A percentile compares a stretch with the other conserved stretches of the same genome.
phyloP scores from a whole-genome alignment of 768 basidiomycete species.

The Clathrus columnatus region DNA sequence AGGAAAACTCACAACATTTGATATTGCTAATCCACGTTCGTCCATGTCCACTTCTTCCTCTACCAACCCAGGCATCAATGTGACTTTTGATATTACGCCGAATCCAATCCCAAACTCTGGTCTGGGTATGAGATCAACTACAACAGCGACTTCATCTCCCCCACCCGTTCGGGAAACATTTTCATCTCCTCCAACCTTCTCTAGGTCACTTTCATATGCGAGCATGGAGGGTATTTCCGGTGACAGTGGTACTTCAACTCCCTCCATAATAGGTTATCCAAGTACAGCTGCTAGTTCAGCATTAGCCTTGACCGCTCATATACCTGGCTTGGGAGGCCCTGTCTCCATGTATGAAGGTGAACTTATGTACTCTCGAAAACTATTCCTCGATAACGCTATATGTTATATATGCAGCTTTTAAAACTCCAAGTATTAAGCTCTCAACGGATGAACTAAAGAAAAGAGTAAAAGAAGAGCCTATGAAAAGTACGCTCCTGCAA shows the following conservation, averaged over 20 bases:
- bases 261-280: not conserved
- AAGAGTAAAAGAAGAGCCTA: not conserved
- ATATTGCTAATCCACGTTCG: not conserved
- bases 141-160: not conserved
- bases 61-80: not conserved
- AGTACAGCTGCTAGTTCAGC: not conserved
- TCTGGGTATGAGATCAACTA: not conserved
- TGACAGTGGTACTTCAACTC: not conserved
- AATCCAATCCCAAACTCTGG: not conserved
- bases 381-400: too few species aligned
- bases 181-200: conserved; percentile 2
- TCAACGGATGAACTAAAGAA: not conserved
- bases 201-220: not conserved
- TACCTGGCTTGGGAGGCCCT: not conserved
- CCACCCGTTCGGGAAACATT: not conserved
- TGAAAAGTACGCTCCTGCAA: not conserved
- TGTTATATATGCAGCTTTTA: not conserved
- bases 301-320: not conserved
- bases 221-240: not conserved
- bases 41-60: too few species aligned
- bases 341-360: not conserved
- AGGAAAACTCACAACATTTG: not conserved
- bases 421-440: not conserved
- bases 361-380: not conserved
- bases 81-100: not conserved